A percentile compares a stretch with the other conserved stretches of the same genome.
These are phyloP conservation scores for Pseudopyrenochaeta lycopersici DNA, from an alignment of 2,329 filamentous ascomycete genomes.

Conservation along the genomic window DNA sequence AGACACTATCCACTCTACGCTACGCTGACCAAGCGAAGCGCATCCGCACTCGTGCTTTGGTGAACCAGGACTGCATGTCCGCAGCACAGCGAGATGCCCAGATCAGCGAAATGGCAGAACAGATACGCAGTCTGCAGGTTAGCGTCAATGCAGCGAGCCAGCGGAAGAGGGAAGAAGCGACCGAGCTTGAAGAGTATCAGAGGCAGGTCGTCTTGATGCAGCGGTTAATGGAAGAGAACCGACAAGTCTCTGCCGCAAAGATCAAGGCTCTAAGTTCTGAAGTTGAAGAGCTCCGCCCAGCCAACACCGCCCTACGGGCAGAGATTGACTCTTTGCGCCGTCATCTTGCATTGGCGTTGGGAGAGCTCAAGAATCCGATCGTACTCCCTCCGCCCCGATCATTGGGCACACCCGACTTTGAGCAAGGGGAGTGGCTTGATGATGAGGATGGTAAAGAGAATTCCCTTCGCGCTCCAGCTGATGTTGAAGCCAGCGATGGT, in stretches of 20 bases:
- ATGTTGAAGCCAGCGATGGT: conserved; percentile 46
- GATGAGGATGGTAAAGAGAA: conserved; percentile 40
- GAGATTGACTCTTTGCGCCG: conserved; percentile 89
- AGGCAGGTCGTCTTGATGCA: conserved; percentile 89
- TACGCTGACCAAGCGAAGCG: conserved; percentile 98
- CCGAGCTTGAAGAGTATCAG: conserved; percentile 94
- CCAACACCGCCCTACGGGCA: conserved; percentile 65
- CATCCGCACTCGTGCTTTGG: conserved; percentile 90
- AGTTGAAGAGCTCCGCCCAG: conserved; percentile 58
- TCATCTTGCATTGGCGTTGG: conserved; percentile 86
- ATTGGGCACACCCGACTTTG: conserved; percentile 40
- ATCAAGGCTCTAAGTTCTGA: conserved; percentile 77
- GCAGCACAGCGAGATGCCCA: conserved; percentile 93
- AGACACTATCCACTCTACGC: conserved; percentile 92
- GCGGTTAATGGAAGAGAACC: conserved; percentile 92
- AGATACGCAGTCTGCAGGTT: conserved; percentile 86
- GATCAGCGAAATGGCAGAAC: conserved; percentile 93
- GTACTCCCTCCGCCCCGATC: conserved; percentile 59
- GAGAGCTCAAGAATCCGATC: conserved; percentile 91
- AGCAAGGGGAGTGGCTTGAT: conserved; percentile 39
- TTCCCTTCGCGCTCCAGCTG: conserved; percentile 31
- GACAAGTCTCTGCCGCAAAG: conserved; percentile 90
- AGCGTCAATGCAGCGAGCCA: conserved; percentile 67
- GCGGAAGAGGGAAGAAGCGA: conserved; percentile 81
- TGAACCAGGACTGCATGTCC: conserved; percentile 95